A percentile compares a stretch with the other conserved stretches of the same genome.
phyloP scores from a whole-genome alignment of 2,329 filamentous ascomycete species.

The Ceratocystis ficicola region DNA sequence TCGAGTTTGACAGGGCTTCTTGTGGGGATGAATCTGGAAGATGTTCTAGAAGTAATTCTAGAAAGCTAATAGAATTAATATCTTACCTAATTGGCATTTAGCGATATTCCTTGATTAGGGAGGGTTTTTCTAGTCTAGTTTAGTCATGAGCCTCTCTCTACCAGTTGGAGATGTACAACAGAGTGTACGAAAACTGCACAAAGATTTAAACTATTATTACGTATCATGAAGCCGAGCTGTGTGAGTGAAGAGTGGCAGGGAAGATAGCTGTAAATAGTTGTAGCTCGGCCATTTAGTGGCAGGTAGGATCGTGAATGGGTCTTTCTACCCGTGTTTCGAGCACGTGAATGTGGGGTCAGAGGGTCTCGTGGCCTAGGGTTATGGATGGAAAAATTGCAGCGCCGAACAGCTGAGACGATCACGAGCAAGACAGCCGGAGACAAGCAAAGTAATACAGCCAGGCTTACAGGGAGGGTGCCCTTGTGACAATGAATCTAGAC shows the following conservation, averaged over 20 bases:
- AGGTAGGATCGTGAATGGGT: too few species aligned
- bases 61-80: background rate
- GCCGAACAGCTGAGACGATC: background rate
- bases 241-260: background rate
- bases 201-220: too few species aligned
- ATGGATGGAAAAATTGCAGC: background rate
- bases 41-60: background rate
- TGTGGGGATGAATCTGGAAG: background rate
- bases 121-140: too few species aligned
- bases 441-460: background rate
- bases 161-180: background rate
- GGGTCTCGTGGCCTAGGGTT: background rate
- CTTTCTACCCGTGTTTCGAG: too few species aligned
- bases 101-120: background rate
- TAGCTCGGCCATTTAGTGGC: background rate
- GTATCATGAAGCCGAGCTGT: background rate
- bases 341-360: background rate
- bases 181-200: background rate
- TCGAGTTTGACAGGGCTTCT: background rate
- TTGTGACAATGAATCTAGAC: background rate
- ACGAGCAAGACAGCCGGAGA: background rate
- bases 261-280: background rate
- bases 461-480: background rate
- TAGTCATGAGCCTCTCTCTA: background rate
- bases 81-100: background rate